phyloP scores from a whole-genome alignment of 192 early-diverging fungal genomes.

The Neocallimastix lanati region DNA sequence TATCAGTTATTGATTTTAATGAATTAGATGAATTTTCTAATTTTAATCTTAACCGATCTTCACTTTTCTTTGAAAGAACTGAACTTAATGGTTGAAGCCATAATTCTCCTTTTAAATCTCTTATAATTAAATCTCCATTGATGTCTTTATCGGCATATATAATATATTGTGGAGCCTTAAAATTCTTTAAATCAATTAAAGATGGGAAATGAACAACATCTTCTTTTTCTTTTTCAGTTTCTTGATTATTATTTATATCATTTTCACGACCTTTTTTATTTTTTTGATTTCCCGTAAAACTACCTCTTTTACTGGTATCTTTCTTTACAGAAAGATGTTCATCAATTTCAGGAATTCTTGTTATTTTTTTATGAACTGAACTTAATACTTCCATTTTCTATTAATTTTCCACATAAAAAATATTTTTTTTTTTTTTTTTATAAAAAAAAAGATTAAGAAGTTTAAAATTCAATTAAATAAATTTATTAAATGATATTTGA shows the following conservation, averaged over 20 bases:
- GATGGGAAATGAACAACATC: neutral
- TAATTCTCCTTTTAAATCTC: neutral
- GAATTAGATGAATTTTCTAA: neutral
- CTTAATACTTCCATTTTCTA: too few species aligned
- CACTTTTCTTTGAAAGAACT: neutral
- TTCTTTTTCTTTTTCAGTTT: neutral
- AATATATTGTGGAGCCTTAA: neutral
- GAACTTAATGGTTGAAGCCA: neutral
- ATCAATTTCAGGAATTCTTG: too few species aligned
- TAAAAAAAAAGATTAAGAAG: too few species aligned
- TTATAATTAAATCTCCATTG: neutral
- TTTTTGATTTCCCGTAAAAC: neutral
- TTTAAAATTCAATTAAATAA: too few species aligned
- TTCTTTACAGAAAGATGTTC: too few species aligned
- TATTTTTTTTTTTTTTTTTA: too few species aligned
- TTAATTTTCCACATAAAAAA: too few species aligned
- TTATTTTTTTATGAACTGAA: too few species aligned
- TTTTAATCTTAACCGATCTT: neutral
- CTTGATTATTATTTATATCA: neutral
- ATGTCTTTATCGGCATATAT: neutral
- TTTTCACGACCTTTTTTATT: neutral
- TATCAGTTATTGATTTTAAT: too few species aligned
- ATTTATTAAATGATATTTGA: too few species aligned
- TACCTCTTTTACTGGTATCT: neutral
- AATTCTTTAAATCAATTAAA: neutral